Evolutionary conservation across 1,139 yeast genomes (phyloP), one percentile per base, ranked within the genome.

Genomic region (Lodderomyces theae): DNA sequence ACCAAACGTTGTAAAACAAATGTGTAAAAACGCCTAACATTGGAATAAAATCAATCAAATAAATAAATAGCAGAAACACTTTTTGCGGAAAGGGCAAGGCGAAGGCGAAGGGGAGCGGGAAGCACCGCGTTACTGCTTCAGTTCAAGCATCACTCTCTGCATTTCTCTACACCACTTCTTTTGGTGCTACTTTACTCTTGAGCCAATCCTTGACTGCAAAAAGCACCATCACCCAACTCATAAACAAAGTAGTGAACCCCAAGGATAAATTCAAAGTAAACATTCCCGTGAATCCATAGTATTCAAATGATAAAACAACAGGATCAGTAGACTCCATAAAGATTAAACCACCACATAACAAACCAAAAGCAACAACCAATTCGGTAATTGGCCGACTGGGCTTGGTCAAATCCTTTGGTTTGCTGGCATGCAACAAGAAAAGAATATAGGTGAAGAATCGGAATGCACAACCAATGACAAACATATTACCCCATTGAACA

Each of bases 241-340:
- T 89, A n/a, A 89, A 50, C 41, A 92, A 69, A 3, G 92, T 78
- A 25, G 84, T 72, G 31, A 80, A 46, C 6, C 98, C 97, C 47
- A 92, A 86, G 45, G 85, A 78, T 32, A 92, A 76, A 58, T 89
- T 90, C 55, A 90, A 77, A 0, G 92, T 86, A 63, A 92, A 90
- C 97, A 92, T 90, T 41, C 86, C 72, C 29, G 94, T 88, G 46
- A 81, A 73, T 1, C 96, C 96, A 56, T 90, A 74, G 61, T 83
- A 90, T 51, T 90, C 92, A 66, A 90, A 72, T 15, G 89, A 88
- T 50, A 79, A 79, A 22, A 92, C 79, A 5, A 88, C 79, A 48
- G 94, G 94, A 54, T 86, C 89, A 38, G 95, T 86, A 44, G 94
- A 82, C 61, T 88, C 89, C 90, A 90, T 88, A 58, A 92, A 92